Percentiles rank a stretch among this genome's conserved stretches.
phyloP scores from a whole-genome alignment of 2,329 filamentous ascomycete species.

The Fonsecaea erecta region DNA sequence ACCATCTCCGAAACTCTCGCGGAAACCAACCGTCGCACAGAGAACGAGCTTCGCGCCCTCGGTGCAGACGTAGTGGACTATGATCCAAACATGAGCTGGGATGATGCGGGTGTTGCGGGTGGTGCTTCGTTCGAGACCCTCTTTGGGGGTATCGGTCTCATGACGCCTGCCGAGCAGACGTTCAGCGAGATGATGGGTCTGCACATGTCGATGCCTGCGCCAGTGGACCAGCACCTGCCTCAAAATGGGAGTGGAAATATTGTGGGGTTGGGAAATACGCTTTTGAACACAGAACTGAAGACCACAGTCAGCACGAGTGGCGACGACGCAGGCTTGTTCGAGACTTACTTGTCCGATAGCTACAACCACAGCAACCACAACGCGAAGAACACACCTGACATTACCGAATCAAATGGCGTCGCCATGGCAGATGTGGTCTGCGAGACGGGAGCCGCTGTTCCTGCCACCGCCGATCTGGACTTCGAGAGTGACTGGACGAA shows the following conservation, averaged over 20 bases:
- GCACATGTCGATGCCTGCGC: not conserved
- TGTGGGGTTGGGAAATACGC: not conserved
- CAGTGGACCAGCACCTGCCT: not conserved
- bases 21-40: constrained; percentile 11
- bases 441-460: not conserved
- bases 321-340: not conserved
- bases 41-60: not conserved
- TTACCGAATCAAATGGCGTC: not conserved
- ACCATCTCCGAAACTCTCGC: constrained; percentile 7
- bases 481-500: not conserved
- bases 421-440: not conserved
- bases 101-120: not conserved
- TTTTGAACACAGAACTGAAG: not conserved
- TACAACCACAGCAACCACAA: not conserved
- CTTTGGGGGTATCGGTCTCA: not conserved
- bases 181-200: not conserved
- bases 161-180: not conserved
- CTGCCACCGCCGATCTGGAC: not conserved
- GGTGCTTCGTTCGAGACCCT: not conserved
- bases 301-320: not conserved
- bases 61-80: not conserved
- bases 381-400: not conserved
- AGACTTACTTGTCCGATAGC: too few species aligned
- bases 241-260: not conserved
- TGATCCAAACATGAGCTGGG: not conserved